Percentiles rank a stretch among this genome's conserved stretches.
Evolutionary conservation across 2,329 filamentous ascomycete genomes (phyloP).

Genomic region (Penicillium sp.): DNA sequence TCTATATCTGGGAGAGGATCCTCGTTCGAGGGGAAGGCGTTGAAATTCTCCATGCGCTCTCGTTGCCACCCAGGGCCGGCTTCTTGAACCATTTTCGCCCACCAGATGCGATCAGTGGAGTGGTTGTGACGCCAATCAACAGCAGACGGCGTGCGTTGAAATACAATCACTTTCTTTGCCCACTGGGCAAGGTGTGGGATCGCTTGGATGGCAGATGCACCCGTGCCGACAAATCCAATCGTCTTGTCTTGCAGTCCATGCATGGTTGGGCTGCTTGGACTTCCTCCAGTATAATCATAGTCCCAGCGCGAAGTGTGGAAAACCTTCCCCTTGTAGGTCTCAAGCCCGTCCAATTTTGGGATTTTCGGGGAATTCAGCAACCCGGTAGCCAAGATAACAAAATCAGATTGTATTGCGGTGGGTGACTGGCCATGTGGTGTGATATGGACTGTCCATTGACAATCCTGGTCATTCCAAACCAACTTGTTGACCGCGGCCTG

Average conservation of each 20-base stretch:
- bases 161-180: constrained; percentile 36
- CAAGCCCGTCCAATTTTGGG: constrained; percentile 22
- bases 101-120: constrained; percentile 16
- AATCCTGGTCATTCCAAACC: constrained; percentile 49
- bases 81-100: not conserved
- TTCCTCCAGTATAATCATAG: constrained; percentile 41
- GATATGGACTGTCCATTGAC: constrained; percentile 34
- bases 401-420: constrained; percentile 37
- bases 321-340: constrained; percentile 21
- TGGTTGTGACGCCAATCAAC: constrained; percentile 37
- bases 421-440: constrained; percentile 19
- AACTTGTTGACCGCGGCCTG: constrained; percentile 46
- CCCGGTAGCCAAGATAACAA: constrained; percentile 40
- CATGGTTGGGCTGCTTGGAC: constrained; percentile 38
- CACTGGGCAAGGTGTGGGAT: constrained; percentile 43
- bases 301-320: constrained; percentile 32
- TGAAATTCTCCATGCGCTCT: constrained; percentile 31
- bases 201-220: constrained; percentile 45
- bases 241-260: constrained; percentile 46
- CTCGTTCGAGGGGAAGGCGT: constrained; percentile 22
- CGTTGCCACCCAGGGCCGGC: constrained; percentile 26
- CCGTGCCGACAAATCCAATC: constrained; percentile 48
- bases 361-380: constrained; percentile 22
- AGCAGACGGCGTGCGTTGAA: constrained; percentile 45
- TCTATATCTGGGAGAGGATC: constrained; percentile 11